Conservation (phyloP, 2,329 filamentous ascomycete genomes). For the Penicillium capsulatum region DNA sequence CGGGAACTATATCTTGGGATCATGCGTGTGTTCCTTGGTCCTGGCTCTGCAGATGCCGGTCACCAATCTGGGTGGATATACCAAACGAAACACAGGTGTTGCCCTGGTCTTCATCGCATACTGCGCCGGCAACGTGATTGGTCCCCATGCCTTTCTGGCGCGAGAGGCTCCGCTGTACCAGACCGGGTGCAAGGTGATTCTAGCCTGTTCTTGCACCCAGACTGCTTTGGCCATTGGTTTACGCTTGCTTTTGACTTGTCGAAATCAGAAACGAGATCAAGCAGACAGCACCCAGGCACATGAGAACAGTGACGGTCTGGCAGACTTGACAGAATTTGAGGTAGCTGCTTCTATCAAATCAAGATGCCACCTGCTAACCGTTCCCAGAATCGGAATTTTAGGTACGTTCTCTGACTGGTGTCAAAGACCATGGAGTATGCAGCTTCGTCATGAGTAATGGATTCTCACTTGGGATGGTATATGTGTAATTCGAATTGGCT, state of each 20-base stretch:
- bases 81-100: conserved; percentile 48
- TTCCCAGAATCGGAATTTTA: conserved; percentile 19
- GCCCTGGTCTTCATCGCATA: conserved; percentile 46
- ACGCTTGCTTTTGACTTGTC: conserved; percentile 14
- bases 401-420: conserved; percentile 36
- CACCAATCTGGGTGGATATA: conserved; percentile 47
- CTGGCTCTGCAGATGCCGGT: conserved; percentile 46
- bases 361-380: too few species aligned
- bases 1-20: conserved; percentile 50
- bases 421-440: too few species aligned
- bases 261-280: conserved; percentile 21
- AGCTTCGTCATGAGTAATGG: too few species aligned
- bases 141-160: conserved; percentile 44
- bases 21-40: conserved; percentile 51
- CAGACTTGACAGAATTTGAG: conserved; percentile 30
- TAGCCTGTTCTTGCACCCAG: conserved; percentile 33
- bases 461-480: too few species aligned
- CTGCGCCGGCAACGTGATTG: conserved; percentile 45
- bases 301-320: conserved; percentile 11
- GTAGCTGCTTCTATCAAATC: too few species aligned
- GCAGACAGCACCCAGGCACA: conserved; percentile 1
- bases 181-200: conserved; percentile 51
- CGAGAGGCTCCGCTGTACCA: conserved; percentile 46
- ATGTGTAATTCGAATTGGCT: too few species aligned
- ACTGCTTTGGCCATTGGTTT: conserved; percentile 18